Evolutionary conservation across 1,139 yeast species (phyloP).

Genomic region (Taiozyma sp.): DNA sequence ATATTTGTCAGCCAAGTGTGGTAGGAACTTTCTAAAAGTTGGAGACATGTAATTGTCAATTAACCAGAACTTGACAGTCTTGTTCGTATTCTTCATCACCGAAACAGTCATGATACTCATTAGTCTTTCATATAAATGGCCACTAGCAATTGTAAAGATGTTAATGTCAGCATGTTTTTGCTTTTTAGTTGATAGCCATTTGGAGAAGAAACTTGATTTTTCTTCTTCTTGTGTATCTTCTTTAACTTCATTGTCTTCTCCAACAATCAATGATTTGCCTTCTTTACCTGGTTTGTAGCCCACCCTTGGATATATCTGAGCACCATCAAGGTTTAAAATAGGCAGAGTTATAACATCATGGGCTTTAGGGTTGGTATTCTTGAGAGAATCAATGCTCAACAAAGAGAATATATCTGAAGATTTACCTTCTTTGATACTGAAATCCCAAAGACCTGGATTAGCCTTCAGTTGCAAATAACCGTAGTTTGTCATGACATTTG

Average conservation of each 20-base stretch:
- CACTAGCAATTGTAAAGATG: constrained; percentile 81
- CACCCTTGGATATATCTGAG: constrained; percentile 42
- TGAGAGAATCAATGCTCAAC: constrained; percentile 29
- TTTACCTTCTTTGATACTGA: constrained; percentile 40
- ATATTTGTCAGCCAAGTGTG: constrained; percentile 50
- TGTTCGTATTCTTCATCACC: constrained; percentile 57
- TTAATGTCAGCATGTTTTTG: constrained; percentile 57
- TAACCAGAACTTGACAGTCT: constrained; percentile 80
- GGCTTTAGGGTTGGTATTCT: not conserved
- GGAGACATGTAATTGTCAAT: constrained; percentile 77
- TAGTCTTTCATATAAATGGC: constrained; percentile 70
- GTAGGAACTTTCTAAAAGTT: constrained; percentile 56
- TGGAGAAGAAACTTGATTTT: constrained; percentile 11
- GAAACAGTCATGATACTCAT: constrained; percentile 76
- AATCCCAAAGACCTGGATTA: constrained; percentile 61
- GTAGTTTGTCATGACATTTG: constrained; percentile 64
- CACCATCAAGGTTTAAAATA: constrained; percentile 42
- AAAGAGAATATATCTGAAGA: constrained; percentile 40
- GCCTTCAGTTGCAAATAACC: constrained; percentile 77
- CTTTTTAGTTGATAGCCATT: constrained; percentile 8
- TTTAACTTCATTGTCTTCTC: constrained; percentile 9
- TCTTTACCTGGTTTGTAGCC: constrained; percentile 39
- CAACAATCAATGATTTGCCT: constrained; percentile 28
- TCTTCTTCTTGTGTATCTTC: constrained; percentile 2
- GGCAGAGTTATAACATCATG: constrained; percentile 25